Conservation (phyloP, 176 grass and related monocot species). For the Paspalum notatum region DNA sequence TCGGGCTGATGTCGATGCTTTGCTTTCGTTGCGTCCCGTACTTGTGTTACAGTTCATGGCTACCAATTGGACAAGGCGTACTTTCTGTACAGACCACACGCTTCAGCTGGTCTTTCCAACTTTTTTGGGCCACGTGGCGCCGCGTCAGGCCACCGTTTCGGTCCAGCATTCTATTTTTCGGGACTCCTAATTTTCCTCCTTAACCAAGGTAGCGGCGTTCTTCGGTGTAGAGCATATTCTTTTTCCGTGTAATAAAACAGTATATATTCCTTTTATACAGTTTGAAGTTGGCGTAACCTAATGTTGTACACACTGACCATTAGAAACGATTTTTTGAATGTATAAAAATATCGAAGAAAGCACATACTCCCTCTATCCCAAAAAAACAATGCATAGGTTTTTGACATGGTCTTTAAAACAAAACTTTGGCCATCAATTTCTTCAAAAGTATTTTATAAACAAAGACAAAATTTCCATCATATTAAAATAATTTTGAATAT, state of each 20-base stretch:
- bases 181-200: no score
- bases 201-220: neutral
- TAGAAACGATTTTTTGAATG: no score
- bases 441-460: no score
- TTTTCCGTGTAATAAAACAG: neutral
- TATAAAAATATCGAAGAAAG: no score
- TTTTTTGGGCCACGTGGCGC: slow-evolving; percentile 9
- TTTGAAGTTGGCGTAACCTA: neutral
- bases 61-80: neutral
- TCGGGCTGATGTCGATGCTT: slow-evolving; percentile 11
- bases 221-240: no score
- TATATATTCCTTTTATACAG: neutral
- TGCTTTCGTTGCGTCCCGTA: neutral
- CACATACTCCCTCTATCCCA: no score
- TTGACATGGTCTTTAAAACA: no score
- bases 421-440: no score
- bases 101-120: neutral
- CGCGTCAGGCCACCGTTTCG: slow-evolving; percentile 12
- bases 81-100: slow-evolving; percentile 18
- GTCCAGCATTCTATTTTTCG: neutral
- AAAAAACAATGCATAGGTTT: no score
- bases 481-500: no score
- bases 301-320: neutral
- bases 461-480: no score
- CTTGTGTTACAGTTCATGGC: neutral